Evolutionary conservation across 1,284 basidiomycete species (phyloP).

Genomic region (Puccinia coronata): DNA sequence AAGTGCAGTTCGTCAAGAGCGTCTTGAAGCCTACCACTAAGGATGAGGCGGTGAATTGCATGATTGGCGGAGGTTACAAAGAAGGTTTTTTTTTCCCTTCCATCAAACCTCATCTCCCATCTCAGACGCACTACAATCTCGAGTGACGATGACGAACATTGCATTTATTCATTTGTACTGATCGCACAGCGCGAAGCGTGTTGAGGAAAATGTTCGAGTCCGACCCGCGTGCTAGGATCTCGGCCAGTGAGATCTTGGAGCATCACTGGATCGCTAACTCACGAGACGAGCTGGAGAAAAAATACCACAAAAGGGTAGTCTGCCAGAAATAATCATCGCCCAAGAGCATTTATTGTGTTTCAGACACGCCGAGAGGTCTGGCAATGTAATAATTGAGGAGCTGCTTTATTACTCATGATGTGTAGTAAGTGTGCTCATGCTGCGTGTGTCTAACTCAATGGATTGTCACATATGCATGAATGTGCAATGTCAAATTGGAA

Average conservation of each 20-base stretch:
- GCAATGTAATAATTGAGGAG: no score
- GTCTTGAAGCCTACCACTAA: conserved; percentile 17
- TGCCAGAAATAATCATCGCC: conserved; percentile 26
- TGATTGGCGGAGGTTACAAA: conserved; percentile 25
- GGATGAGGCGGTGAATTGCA: conserved; percentile 26
- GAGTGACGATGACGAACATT: not conserved
- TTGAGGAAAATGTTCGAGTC: conserved; percentile 39
- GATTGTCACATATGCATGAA: no score
- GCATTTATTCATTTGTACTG: not conserved
- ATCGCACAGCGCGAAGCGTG: conserved; percentile 9
- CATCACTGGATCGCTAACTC: conserved; percentile 30
- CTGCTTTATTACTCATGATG: no score
- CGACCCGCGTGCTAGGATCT: conserved; percentile 31
- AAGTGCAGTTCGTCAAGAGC: conserved; percentile 44
- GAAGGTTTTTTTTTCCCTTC: conserved; percentile 7
- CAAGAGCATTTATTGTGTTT: no score
- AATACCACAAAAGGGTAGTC: conserved; percentile 27
- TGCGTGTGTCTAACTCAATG: no score
- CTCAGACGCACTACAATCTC: no score
- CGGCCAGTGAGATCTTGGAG: conserved; percentile 14
- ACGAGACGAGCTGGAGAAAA: not conserved
- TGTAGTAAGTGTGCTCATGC: no score
- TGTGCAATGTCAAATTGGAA: no score
- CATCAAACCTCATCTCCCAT: not conserved
- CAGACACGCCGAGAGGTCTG: no score